phyloP scores from a whole-genome alignment of 176 grass and related monocot species.

The Zoysia pacifica region DNA sequence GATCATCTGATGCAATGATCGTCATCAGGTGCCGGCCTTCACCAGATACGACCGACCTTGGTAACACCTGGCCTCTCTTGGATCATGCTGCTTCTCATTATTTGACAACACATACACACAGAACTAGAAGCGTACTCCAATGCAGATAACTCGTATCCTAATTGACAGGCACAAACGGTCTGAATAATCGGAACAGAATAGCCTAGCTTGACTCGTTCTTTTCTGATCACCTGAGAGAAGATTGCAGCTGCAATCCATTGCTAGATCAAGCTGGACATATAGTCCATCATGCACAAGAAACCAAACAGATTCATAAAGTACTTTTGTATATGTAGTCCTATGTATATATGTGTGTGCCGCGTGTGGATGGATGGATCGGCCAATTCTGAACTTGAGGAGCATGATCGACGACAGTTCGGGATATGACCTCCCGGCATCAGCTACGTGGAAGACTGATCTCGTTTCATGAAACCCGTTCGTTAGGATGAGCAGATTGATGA shows the following conservation, averaged over 20 bases:
- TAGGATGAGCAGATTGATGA: neutral
- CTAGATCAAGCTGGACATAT: neutral
- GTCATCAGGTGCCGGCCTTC: neutral
- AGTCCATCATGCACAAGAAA: neutral
- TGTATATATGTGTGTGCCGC: neutral
- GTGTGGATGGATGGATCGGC: neutral
- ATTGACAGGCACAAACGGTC: neutral
- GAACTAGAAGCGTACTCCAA: neutral
- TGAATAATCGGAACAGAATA: neutral
- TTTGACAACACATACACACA: neutral
- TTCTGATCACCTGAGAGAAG: neutral
- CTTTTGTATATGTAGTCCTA: neutral
- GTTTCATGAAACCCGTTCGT: neutral
- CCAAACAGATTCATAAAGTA: neutral
- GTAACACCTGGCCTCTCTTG: neutral
- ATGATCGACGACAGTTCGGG: neutral
- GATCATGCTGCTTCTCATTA: neutral
- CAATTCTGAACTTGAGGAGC: neutral
- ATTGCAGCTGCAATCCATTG: neutral
- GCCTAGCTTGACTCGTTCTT: neutral
- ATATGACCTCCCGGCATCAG: neutral
- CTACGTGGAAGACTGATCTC: slow-evolving; percentile 9
- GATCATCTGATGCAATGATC: neutral
- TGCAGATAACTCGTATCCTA: neutral
- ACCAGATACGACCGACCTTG: neutral